phyloP scores from a whole-genome alignment of 345 rosid species.

The Streptanthus diversifolius region DNA sequence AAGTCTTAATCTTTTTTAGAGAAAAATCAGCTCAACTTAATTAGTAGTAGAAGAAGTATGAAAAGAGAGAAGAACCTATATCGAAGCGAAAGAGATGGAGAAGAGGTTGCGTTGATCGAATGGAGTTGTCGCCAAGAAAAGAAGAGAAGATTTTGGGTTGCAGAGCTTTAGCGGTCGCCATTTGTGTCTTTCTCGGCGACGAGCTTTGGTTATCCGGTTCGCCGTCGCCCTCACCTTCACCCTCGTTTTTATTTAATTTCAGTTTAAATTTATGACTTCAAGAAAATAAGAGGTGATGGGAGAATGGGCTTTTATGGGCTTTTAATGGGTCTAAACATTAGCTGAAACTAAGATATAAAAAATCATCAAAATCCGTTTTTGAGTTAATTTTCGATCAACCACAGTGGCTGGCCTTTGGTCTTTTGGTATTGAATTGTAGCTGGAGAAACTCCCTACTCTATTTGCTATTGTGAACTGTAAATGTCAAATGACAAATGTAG shows the following conservation, averaged over 20 bases:
- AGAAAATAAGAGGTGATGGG: background rate
- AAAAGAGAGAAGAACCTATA: slow-evolving; percentile 40
- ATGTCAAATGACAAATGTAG: too few species aligned
- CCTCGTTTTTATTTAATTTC: background rate
- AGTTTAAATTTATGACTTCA: background rate
- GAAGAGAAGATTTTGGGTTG: slow-evolving; percentile 65
- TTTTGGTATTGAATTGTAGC: too few species aligned
- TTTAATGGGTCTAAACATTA: background rate
- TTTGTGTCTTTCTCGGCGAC: slow-evolving; percentile 25
- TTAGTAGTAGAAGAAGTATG: background rate
- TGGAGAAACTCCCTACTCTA: too few species aligned
- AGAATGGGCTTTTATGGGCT: background rate
- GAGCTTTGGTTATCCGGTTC: slow-evolving; percentile 19
- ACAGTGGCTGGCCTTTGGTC: too few species aligned
- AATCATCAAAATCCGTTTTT: too few species aligned
- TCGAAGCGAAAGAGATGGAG: slow-evolving; percentile 41
- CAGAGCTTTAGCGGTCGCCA: slow-evolving; percentile 58
- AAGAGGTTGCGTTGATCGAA: slow-evolving; percentile 51
- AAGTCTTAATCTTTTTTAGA: slow-evolving; percentile 9
- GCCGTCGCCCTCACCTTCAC: background rate
- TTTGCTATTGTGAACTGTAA: too few species aligned
- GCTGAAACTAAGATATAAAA: too few species aligned
- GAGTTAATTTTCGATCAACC: too few species aligned
- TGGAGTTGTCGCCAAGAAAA: slow-evolving; percentile 45
- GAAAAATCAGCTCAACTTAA: background rate